These are phyloP conservation scores for Ophiocordyceps camponoti-saundersi DNA, from an alignment of 2,329 filamentous ascomycete genomes.

Conservation along the genomic window DNA sequence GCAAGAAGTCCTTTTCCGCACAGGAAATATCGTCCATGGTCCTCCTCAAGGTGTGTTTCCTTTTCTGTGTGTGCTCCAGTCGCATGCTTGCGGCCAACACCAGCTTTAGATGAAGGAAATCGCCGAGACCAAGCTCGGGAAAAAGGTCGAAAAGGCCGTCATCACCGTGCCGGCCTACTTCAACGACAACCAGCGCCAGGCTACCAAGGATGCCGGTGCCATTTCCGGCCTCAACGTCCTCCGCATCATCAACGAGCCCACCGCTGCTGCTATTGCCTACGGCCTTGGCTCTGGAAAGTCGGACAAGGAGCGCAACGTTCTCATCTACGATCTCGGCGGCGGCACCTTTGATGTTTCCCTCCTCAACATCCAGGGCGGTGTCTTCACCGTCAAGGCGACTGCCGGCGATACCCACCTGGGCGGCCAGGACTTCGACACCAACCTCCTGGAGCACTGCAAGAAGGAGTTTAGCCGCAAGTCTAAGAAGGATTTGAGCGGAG, in stretches of 20 bases:
- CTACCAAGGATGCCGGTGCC: constrained; percentile 97
- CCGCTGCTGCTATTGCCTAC: constrained; percentile 94
- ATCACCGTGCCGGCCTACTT: constrained; percentile 99
- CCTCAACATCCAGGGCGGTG: constrained; percentile 95
- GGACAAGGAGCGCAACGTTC: constrained; percentile 94
- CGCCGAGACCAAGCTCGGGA: constrained; percentile 93
- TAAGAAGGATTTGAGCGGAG: constrained; percentile 66
- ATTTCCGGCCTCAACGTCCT: constrained; percentile 96
- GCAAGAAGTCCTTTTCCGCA: constrained; percentile 90
- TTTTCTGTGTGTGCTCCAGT: neutral
- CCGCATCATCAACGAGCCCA: constrained; percentile 99
- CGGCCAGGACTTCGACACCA: constrained; percentile 93
- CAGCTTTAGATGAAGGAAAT: constrained; percentile 85
- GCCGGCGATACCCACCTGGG: constrained; percentile 95
- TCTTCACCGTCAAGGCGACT: constrained; percentile 97
- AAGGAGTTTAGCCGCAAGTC: constrained; percentile 68
- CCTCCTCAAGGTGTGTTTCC: constrained; percentile 62
- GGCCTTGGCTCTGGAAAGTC: constrained; percentile 91
- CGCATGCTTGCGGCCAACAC: constrained; percentile 3
- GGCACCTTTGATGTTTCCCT: constrained; percentile 99
- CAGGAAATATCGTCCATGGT: constrained; percentile 99
- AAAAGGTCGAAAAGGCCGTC: constrained; percentile 98
- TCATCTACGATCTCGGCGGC: constrained; percentile 99
- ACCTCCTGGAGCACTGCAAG: constrained; percentile 91
- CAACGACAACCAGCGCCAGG: constrained; percentile 99